A percentile compares a stretch with the other conserved stretches of the same genome.
Evolutionary conservation across 805 yeast genomes (phyloP).

Genomic region (Ogataea siamensis): DNA sequence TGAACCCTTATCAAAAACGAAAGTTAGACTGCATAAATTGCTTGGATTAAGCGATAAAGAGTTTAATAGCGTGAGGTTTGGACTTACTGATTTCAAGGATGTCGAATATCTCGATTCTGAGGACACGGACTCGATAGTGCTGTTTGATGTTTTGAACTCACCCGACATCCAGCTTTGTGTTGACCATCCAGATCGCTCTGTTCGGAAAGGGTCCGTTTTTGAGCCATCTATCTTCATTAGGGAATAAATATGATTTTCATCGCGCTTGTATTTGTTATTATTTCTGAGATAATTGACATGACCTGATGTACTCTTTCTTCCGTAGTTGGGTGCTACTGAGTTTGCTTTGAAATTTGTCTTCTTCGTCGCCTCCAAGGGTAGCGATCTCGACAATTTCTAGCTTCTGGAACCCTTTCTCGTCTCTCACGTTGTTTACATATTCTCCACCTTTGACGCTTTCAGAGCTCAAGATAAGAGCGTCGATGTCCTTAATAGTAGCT

Average conservation of each 20-base stretch:
- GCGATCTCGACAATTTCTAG: conserved; percentile 54
- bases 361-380: conserved; percentile 57
- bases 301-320: conserved; percentile 33
- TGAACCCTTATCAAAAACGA: conserved; percentile 64
- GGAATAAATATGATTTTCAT: conserved; percentile 22
- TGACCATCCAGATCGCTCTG: conserved; percentile 83
- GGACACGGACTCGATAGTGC: conserved; percentile 51
- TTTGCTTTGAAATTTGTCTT: conserved; percentile 60
- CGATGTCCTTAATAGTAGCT: conserved; percentile 66
- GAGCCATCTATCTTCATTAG: conserved; percentile 63
- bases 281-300: conserved; percentile 1
- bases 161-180: conserved; percentile 53
- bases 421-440: conserved; percentile 64
- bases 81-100: conserved; percentile 43
- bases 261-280: conserved; percentile 4
- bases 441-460: conserved; percentile 79
- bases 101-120: conserved; percentile 43
- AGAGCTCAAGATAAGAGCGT: conserved; percentile 75
- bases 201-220: conserved; percentile 48
- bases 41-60: conserved; percentile 79
- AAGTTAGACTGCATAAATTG: conserved; percentile 60
- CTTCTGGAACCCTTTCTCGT: conserved; percentile 49
- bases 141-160: conserved; percentile 50
- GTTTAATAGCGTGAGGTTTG: conserved; percentile 71
- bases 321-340: conserved; percentile 84